Conservation (phyloP, 2,329 filamentous ascomycete genomes). For the Exophiala alcalophila region DNA sequence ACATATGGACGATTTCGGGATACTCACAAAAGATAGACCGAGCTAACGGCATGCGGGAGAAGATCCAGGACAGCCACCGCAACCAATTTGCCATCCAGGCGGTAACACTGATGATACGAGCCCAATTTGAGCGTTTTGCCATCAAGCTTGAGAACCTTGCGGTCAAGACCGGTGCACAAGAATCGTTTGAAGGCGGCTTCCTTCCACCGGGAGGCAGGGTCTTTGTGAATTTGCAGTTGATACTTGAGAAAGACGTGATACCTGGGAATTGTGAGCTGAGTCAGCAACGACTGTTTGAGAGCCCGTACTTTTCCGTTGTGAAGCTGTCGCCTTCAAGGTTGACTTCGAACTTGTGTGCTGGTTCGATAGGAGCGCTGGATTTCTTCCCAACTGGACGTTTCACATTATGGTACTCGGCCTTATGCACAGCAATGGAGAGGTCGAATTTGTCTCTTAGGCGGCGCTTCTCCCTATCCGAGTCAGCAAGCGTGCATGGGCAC, state of each 20-base stretch:
- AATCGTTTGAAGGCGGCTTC: constrained; percentile 47
- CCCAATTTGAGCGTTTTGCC: constrained; percentile 45
- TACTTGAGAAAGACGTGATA: constrained; percentile 49
- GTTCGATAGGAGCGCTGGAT: constrained; percentile 45
- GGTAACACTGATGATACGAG: constrained; percentile 52
- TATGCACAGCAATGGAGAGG: constrained; percentile 41
- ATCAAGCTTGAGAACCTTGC: constrained; percentile 36
- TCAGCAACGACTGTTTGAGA: neutral
- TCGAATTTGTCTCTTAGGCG: constrained; percentile 45
- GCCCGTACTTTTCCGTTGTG: constrained; percentile 45
- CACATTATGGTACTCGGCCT: constrained; percentile 44
- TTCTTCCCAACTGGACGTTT: constrained; percentile 44
- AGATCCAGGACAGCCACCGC: constrained; percentile 50
- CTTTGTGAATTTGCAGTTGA: constrained; percentile 46
- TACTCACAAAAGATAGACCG: constrained; percentile 50
- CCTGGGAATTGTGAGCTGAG: constrained; percentile 28
- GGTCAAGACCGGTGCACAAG: constrained; percentile 46
- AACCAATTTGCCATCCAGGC: constrained; percentile 48
- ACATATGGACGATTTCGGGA: neutral
- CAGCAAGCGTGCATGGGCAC: constrained; percentile 2
- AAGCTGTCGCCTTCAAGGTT: constrained; percentile 47
- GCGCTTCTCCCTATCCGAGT: constrained; percentile 42
- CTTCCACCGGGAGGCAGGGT: constrained; percentile 44
- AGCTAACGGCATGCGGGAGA: constrained; percentile 47
- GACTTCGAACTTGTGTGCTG: constrained; percentile 50